Evolutionary conservation across 495 filamentous ascomycete genomes (phyloP).

Genomic region (Daldinia concentrica): DNA sequence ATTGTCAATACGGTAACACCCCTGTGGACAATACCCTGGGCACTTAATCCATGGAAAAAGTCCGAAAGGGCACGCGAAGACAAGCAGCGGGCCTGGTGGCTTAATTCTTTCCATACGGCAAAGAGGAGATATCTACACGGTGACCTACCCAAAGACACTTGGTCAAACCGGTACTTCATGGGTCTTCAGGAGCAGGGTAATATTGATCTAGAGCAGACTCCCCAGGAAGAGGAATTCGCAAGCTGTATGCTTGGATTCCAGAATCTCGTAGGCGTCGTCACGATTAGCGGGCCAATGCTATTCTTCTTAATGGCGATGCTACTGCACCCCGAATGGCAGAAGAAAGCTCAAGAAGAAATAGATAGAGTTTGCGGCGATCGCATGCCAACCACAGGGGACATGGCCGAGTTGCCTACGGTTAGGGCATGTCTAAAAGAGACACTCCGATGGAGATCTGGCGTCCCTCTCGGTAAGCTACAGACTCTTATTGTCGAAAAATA

Average conservation of each 20-base stretch:
- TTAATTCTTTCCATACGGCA: constrained; percentile 51
- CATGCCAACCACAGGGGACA: constrained; percentile 59
- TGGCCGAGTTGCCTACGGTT: constrained; percentile 58
- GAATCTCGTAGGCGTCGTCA: constrained; percentile 59
- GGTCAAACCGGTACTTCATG: constrained; percentile 58
- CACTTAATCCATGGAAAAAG: constrained; percentile 57
- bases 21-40: constrained; percentile 53
- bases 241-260: constrained; percentile 60
- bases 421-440: constrained; percentile 69
- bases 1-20: constrained; percentile 59
- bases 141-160: constrained; percentile 53
- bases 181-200: constrained; percentile 54
- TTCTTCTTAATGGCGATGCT: constrained; percentile 62
- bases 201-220: constrained; percentile 46
- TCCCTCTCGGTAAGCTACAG: constrained; percentile 53
- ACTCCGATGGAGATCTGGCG: constrained; percentile 66
- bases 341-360: constrained; percentile 65
- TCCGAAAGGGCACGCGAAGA: constrained; percentile 55
- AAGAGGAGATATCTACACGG: constrained; percentile 52
- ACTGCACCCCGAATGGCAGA: constrained; percentile 58
- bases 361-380: constrained; percentile 64
- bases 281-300: constrained; percentile 57
- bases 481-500: background rate
- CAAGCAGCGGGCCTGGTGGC: constrained; percentile 57
- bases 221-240: constrained; percentile 56